Conservation (phyloP, 2,329 filamentous ascomycete species). For the Alternaria sp. region DNA sequence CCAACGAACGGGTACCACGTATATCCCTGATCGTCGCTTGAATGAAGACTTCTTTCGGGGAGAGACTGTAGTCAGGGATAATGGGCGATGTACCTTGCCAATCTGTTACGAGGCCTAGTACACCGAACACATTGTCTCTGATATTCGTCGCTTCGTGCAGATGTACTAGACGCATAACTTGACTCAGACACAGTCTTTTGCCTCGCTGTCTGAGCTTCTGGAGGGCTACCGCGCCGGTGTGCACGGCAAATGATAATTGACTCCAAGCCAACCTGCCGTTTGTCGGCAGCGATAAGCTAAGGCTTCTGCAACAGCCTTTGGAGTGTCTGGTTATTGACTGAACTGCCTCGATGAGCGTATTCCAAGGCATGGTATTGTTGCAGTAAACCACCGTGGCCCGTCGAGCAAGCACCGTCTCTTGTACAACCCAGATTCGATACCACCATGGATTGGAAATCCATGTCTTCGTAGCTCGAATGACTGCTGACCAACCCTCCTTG, state of each 20-base stretch:
- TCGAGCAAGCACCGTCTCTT: constrained; percentile 18
- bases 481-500: not conserved
- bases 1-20: not conserved
- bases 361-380: constrained; percentile 13
- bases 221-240: not conserved
- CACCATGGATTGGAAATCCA: constrained; percentile 2
- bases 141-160: constrained; percentile 12
- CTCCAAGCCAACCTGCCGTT: not conserved
- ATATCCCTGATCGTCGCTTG: not conserved
- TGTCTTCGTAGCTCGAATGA: not conserved
- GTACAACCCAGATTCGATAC: constrained; percentile 22
- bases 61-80: constrained; percentile 1
- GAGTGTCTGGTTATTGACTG: not conserved
- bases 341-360: constrained; percentile 9
- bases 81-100: constrained; percentile 11
- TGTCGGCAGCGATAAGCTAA: not conserved
- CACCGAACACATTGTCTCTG: constrained; percentile 18
- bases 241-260: not conserved
- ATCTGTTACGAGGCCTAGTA: constrained; percentile 16
- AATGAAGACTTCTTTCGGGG: constrained; percentile 1
- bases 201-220: not conserved
- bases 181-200: not conserved
- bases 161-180: not conserved
- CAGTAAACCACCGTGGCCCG: constrained; percentile 14
- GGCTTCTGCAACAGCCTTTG: not conserved